Percentiles rank a stretch among this genome's conserved stretches.
These are phyloP conservation scores for Carpinus viminea DNA, from an alignment of 306 rosid species.

Conservation along the genomic window DNA sequence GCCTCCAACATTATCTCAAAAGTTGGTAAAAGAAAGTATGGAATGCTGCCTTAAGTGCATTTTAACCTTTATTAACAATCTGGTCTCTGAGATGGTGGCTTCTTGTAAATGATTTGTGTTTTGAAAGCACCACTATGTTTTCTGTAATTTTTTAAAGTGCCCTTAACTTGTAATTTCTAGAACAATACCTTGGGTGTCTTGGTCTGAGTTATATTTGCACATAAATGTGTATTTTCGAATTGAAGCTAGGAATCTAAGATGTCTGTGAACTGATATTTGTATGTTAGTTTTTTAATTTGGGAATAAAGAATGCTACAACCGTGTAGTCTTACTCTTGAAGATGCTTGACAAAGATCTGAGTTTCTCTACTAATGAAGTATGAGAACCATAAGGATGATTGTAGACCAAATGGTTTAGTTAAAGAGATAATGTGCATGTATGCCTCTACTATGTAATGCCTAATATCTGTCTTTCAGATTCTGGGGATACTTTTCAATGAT, in stretches of 20 bases:
- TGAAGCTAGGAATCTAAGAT: neutral
- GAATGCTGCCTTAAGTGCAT: slow-evolving; percentile 1
- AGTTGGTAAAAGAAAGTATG: neutral
- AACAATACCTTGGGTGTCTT: neutral
- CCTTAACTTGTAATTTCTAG: neutral
- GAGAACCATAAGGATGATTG: neutral
- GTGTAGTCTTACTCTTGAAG: neutral
- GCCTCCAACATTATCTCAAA: neutral
- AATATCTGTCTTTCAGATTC: neutral
- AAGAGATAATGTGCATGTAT: neutral
- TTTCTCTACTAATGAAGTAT: neutral
- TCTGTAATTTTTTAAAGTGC: neutral
- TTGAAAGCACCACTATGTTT: neutral
- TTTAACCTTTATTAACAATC: neutral
- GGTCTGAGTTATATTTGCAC: neutral
- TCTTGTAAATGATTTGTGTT: neutral
- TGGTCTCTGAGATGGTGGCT: neutral
- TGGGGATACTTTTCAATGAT: neutral
- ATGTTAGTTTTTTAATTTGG: neutral
- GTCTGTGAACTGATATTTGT: neutral
- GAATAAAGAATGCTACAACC: neutral
- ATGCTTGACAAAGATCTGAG: neutral
- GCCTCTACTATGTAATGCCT: neutral
- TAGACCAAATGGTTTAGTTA: neutral
- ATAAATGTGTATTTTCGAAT: too few relatives aligned